A percentile compares a stretch with the other conserved stretches of the same genome.
phyloP scores from a whole-genome alignment of 805 yeast genomes.

The Metschnikowia orientalis region DNA sequence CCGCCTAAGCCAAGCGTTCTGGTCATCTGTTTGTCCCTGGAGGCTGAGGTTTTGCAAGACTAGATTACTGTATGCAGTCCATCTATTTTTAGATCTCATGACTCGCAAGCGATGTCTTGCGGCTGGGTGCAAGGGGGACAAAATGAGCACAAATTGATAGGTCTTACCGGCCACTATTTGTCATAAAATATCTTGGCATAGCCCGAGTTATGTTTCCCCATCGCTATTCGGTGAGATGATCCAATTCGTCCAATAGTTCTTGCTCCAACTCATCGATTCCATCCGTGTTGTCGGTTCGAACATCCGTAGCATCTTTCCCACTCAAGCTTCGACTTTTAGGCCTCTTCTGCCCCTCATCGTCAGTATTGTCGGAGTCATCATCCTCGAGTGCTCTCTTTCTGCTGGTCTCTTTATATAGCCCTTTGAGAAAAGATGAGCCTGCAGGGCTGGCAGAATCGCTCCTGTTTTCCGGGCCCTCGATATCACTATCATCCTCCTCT shows the following conservation, averaged over 20 bases:
- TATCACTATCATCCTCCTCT: slow-evolving; percentile 27
- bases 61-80: too few relatives aligned
- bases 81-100: too few relatives aligned
- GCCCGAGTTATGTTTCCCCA: too few relatives aligned
- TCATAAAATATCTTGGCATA: too few relatives aligned
- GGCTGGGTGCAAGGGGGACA: too few relatives aligned
- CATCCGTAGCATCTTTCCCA: background rate
- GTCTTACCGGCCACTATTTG: too few relatives aligned
- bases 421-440: slow-evolving; percentile 24
- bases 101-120: too few relatives aligned
- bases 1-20: too few relatives aligned
- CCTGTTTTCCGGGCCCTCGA: slow-evolving; percentile 9
- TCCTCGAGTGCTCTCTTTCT: slow-evolving; percentile 17
- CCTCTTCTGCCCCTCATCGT: slow-evolving; percentile 8
- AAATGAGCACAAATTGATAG: too few relatives aligned
- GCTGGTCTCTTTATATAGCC: slow-evolving; percentile 19
- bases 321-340: background rate
- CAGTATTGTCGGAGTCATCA: slow-evolving; percentile 8
- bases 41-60: too few relatives aligned
- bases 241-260: slow-evolving; percentile 50
- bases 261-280: slow-evolving; percentile 47
- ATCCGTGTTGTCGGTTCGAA: slow-evolving; percentile 15
- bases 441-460: slow-evolving; percentile 3
- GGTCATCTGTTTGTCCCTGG: too few relatives aligned
- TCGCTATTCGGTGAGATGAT: slow-evolving; percentile 31